Evolutionary conservation across 2,329 filamentous ascomycete species (phyloP).

Genomic region (Nigrospora osmanthi): DNA sequence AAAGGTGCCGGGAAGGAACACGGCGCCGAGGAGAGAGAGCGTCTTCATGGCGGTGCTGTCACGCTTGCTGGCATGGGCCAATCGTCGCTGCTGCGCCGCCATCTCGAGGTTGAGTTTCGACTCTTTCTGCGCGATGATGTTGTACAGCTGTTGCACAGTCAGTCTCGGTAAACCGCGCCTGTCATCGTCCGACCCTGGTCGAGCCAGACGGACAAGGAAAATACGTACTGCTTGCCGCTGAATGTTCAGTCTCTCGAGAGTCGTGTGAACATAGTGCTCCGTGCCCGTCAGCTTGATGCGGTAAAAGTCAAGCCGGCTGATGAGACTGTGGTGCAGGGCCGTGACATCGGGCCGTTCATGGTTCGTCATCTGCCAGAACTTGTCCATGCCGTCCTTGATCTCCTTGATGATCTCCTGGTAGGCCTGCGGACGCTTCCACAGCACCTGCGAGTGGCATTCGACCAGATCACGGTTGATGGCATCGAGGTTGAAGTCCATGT

Average conservation of each 20-base stretch:
- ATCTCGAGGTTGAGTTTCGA: conserved; percentile 57
- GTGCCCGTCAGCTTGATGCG: conserved; percentile 52
- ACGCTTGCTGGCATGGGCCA: conserved; percentile 52
- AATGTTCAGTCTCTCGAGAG: conserved; percentile 51
- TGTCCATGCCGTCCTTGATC: conserved; percentile 38
- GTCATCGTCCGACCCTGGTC: no score
- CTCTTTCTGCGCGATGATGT: conserved; percentile 59
- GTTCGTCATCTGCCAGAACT: conserved; percentile 26
- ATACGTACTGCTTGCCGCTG: conserved; percentile 50
- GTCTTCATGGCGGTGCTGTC: conserved; percentile 60
- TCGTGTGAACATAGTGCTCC: conserved; percentile 56
- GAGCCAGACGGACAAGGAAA: no score
- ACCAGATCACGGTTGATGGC: conserved; percentile 54
- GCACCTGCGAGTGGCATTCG: conserved; percentile 54
- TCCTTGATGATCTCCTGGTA: conserved; percentile 46
- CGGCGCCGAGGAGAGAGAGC: conserved; percentile 52
- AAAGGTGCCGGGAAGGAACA: conserved; percentile 56
- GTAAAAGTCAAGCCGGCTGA: conserved; percentile 50
- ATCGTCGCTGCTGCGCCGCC: conserved; percentile 49
- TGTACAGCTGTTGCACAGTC: conserved; percentile 43
- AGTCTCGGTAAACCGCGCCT: background rate
- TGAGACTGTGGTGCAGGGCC: conserved; percentile 42
- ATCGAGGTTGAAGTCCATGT: conserved; percentile 49
- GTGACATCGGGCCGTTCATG: conserved; percentile 10
- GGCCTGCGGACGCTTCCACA: conserved; percentile 56